Evolutionary conservation across 345 rosid species (phyloP), one percentile per base, ranked within the genome.

Genomic region (Eutrema japonicum): DNA sequence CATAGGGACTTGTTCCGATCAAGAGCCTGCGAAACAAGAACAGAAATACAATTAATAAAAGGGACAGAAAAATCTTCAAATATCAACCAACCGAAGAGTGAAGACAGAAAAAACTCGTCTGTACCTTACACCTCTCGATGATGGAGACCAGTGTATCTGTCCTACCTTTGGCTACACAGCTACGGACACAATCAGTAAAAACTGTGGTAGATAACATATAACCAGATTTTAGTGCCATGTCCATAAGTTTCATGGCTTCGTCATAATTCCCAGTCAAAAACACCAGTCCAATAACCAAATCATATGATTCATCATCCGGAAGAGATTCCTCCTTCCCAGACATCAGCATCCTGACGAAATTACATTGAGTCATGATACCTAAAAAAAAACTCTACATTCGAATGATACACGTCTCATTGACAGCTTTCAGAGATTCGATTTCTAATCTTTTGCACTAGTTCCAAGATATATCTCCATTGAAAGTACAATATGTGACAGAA

Each of bases 51-150:
- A 32, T 55, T 10, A 22, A 18, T 16, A 64, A 18, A 56, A 42
- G 14, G 10, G 56, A 37, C 33, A 5, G 12, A 32, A 52, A 70
- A 66, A 36, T 35, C 47, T 72, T 65, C 5, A 35, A 26, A 58
- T 50, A 8, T 5, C 18, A 22, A 22, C 2, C 45, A 22, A 59
- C 26, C 18, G 14, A 61, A 11, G 22, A 18, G 22, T 18, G 22
- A 18, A 18, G 35, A 59, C 54, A 60, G 67, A 22, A 71, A 68
- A 57, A 47, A 29, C 16, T 58, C n/a, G 5, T 64, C 22, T 70
- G 30, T 86, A 95, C 99, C 99, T 90, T 89, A 78, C 98, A 95
- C 82, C 80, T 95, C 76, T 88, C 97, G 53, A 95, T 86, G 69
- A 95, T 79, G 10, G 94, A 83, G 46, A 77, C 89, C 78, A 95